Evolutionary conservation across 768 basidiomycete genomes (phyloP).

Genomic region (Peribolospora baueri): DNA sequence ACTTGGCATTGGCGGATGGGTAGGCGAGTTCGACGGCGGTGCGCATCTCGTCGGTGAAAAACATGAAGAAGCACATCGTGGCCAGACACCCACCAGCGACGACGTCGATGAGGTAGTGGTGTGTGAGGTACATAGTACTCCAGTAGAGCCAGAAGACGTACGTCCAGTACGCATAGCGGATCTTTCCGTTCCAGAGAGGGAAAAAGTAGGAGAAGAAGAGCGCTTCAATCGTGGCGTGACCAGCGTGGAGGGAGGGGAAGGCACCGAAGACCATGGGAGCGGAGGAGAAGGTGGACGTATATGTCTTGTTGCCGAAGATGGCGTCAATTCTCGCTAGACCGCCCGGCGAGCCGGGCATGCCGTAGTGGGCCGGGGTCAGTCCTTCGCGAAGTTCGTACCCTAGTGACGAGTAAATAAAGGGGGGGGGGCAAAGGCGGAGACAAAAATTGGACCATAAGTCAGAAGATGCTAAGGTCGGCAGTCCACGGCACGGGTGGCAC

Average conservation of each 20-base stretch:
- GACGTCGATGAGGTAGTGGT: slow-evolving; percentile 97
- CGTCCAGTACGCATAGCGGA: slow-evolving; percentile 27
- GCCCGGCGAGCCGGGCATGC: slow-evolving; percentile 74
- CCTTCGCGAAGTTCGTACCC: slow-evolving; percentile 96
- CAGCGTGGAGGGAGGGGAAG: slow-evolving; percentile 82
- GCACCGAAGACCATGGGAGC: slow-evolving; percentile 92
- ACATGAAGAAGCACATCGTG: slow-evolving; percentile 60
- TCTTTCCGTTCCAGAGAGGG: slow-evolving; percentile 28
- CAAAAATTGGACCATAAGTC: background rate
- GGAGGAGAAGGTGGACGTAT: slow-evolving; percentile 55
- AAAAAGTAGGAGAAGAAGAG: slow-evolving; percentile 90
- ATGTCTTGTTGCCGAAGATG: slow-evolving; percentile 49
- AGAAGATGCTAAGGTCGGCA: background rate
- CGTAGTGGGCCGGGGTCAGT: slow-evolving; percentile 78
- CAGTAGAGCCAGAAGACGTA: slow-evolving; percentile 78
- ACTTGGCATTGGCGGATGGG: slow-evolving; percentile 2
- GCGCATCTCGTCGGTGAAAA: slow-evolving; percentile 57
- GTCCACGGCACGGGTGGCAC: background rate
- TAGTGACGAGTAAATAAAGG: slow-evolving; percentile 17
- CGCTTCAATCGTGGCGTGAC: slow-evolving; percentile 69
- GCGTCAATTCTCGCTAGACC: slow-evolving; percentile 79
- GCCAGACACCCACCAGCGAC: slow-evolving; percentile 81
- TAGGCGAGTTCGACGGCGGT: slow-evolving; percentile 25
- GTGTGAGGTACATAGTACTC: slow-evolving; percentile 96
- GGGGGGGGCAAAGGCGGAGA: background rate